Base-by-base conservation (phyloP, 2,329 filamentous ascomycete species). In the Sclerotinia minor region DNA sequence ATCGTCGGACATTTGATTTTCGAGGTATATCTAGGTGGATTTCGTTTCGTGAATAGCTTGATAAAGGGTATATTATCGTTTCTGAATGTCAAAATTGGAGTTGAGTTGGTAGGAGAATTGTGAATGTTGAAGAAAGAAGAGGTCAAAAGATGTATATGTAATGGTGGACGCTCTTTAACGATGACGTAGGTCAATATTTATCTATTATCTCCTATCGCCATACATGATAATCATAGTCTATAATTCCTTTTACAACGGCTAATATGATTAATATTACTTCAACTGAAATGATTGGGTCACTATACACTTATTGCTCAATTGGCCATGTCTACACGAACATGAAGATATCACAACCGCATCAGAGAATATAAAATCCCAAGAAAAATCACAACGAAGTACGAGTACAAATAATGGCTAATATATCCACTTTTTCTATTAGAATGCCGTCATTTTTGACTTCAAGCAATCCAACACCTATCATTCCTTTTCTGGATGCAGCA, bases 1-100 rank as follows among this genome's bases (percentile, higher is more conserved):
- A 68, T 74, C 71, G 68, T 67, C 57, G 44, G 75, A 68, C 75
- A 77, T 77, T 73, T 57, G 59, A 61, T 60, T 24, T 26, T 60
- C 13, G 35, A 32, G 29, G 11, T 38, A 38, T 5, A 26, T 8
- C 15, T 2, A 26, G 29, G 29, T 29, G 19, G 38, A 3, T 3
- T 41, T 7, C 1, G 13, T 63, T 38, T 63, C 4, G 29, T 50
- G 5, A 21, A 9, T 13, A 26, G 15, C 4, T 26, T 13, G 7
- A 21, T 26, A 19, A 0, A 38, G n/a, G n/a, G 6, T 61, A 11
- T 50, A 15, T 21, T 26, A 1, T 50, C 29, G 15, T 50, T 61
- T 50, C 1, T 8, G 5, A 26, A 3, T 38, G 17, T 63, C 45
- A 17, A 63, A 3, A 50, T 26, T 19, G n/a, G n/a, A 50, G 8